phyloP scores from a whole-genome alignment of 805 yeast genomes.

The Kodamaea kaohsiungensis region DNA sequence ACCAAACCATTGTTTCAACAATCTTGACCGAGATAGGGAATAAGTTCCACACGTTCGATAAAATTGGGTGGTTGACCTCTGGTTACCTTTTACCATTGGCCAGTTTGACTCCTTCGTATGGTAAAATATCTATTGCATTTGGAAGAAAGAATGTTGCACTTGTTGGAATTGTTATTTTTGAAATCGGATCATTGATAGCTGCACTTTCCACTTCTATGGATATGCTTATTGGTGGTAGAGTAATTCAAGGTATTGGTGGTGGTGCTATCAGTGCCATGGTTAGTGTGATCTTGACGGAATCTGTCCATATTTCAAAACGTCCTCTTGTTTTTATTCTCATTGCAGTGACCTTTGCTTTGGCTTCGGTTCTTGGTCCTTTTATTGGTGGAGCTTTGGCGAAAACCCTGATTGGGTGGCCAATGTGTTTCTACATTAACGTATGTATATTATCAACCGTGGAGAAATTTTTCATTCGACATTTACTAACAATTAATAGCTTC shows the following conservation, averaged over 20 bases:
- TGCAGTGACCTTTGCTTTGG: conserved; percentile 47
- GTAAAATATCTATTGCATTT: conserved; percentile 53
- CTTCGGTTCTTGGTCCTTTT: conserved; percentile 61
- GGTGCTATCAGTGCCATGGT: conserved; percentile 64
- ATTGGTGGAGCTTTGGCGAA: conserved; percentile 64
- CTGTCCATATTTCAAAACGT: conserved; percentile 45
- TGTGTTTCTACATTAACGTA: conserved; percentile 62
- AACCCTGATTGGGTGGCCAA: conserved; percentile 63
- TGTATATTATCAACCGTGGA: neutral
- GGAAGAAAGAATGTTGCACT: conserved; percentile 57
- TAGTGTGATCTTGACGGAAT: conserved; percentile 57
- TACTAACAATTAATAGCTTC: conserved; percentile 43
- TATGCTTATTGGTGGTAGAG: conserved; percentile 70
- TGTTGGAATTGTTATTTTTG: conserved; percentile 53
- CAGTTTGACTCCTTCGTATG: conserved; percentile 56
- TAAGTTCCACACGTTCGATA: conserved; percentile 49
- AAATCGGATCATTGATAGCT: conserved; percentile 60
- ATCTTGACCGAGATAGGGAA: conserved; percentile 50
- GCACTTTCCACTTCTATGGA: conserved; percentile 58
- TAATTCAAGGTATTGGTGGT: conserved; percentile 70
- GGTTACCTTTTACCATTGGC: conserved; percentile 59
- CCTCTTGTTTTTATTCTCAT: conserved; percentile 40
- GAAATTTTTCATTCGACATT: neutral
- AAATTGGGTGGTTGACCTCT: conserved; percentile 60
- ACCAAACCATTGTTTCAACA: conserved; percentile 60